phyloP scores from a whole-genome alignment of 805 yeast genomes.

The Candida ortonii region DNA sequence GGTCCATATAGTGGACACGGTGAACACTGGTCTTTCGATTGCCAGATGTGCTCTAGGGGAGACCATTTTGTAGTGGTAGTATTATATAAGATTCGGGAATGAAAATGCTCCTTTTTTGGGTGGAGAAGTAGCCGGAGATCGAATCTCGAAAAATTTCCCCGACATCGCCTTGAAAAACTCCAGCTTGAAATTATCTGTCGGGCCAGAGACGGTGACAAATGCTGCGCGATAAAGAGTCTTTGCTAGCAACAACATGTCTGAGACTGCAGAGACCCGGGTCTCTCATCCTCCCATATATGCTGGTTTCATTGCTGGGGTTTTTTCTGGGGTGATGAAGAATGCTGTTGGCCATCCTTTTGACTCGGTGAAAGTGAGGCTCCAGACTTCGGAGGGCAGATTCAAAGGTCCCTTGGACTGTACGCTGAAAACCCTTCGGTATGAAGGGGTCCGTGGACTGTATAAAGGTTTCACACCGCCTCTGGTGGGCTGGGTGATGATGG shows the following conservation, averaged over 20 bases:
- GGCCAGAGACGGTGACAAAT: too few species aligned
- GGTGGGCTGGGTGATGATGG: conserved; percentile 93
- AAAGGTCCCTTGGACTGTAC: conserved; percentile 83
- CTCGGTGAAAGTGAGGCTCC: conserved; percentile 83
- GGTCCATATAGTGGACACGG: conserved; percentile 75
- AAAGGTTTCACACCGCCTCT: conserved; percentile 92
- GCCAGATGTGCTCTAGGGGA: conserved; percentile 95
- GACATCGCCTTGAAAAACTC: too few species aligned
- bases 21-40: conserved; percentile 84
- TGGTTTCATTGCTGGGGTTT: conserved; percentile 87
- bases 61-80: conserved; percentile 54
- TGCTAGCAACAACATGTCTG: conserved; percentile 3
- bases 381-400: conserved; percentile 70
- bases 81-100: too few species aligned
- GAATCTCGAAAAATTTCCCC: conserved; percentile 4
- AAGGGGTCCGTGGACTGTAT: conserved; percentile 78
- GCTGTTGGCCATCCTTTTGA: conserved; percentile 94
- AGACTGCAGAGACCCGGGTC: conserved; percentile 11
- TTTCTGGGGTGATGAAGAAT: conserved; percentile 83
- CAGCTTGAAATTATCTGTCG: too few species aligned
- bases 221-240: too few species aligned
- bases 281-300: conserved; percentile 50
- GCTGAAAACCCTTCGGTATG: conserved; percentile 63
- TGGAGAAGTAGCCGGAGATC: background rate
- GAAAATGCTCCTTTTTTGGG: too few species aligned